A percentile compares a stretch with the other conserved stretches of the same genome.
Conservation (phyloP, 2,329 filamentous ascomycete species). For the Metarhizium robertsii region DNA sequence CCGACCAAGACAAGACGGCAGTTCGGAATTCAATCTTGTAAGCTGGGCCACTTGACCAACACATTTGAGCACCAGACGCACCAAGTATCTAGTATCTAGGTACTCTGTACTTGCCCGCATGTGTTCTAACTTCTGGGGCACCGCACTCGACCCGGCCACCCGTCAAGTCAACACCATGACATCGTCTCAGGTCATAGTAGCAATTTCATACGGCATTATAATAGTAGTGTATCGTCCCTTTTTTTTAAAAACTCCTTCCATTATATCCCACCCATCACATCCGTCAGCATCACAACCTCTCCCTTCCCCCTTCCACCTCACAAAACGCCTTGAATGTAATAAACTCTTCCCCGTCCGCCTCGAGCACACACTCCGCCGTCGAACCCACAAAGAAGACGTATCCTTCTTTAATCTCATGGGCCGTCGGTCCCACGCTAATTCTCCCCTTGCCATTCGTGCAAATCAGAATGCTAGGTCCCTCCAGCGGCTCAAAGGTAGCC, state of each 20-base stretch:
- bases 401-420: constrained; percentile 62
- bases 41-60: too few species aligned
- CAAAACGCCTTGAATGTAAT: constrained; percentile 92
- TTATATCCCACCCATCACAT: background rate
- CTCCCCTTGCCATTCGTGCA: constrained; percentile 77
- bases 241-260: background rate
- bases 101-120: too few species aligned
- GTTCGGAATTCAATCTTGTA: too few species aligned
- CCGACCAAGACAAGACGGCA: too few species aligned
- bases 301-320: constrained; percentile 52
- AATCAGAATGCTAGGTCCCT: constrained; percentile 86
- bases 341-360: constrained; percentile 63
- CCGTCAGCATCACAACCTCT: constrained; percentile 17
- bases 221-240: too few species aligned
- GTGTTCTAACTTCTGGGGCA: too few species aligned
- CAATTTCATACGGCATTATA: too few species aligned
- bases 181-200: too few species aligned
- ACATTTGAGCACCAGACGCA: too few species aligned
- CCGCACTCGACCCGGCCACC: too few species aligned
- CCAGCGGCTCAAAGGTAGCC: constrained; percentile 77
- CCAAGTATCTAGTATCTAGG: too few species aligned
- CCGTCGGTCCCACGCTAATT: constrained; percentile 77
- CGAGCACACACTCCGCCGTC: constrained; percentile 71
- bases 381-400: constrained; percentile 81
- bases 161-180: too few species aligned